Conservation (phyloP, 2,329 filamentous ascomycete genomes). For the Pezicula radicicola region DNA sequence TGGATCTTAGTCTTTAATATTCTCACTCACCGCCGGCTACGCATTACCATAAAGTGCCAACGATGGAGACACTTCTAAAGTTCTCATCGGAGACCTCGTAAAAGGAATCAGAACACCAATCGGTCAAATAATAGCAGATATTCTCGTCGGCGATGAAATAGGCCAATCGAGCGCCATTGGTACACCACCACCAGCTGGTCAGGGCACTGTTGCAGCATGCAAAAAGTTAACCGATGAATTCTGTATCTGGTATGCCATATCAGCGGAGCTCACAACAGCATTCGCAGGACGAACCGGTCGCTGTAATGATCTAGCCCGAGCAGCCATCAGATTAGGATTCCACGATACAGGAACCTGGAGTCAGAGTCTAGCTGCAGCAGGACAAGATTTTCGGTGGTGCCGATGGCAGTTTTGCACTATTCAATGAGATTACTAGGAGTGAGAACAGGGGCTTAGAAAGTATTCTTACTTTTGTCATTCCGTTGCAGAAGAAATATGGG, state of each 20-base stretch:
- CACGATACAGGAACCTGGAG: slow-evolving; percentile 44
- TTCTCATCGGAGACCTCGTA: not conserved
- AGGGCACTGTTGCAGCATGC: no score
- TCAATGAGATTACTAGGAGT: slow-evolving; percentile 31
- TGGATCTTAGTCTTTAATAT: no score
- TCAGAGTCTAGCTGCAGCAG: slow-evolving; percentile 23
- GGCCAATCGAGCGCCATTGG: not conserved
- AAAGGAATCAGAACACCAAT: not conserved
- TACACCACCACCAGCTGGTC: no score
- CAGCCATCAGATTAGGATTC: slow-evolving; percentile 42
- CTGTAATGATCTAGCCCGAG: not conserved
- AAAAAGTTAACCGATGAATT: not conserved
- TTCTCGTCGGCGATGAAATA: not conserved
- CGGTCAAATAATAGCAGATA: not conserved
- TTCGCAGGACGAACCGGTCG: not conserved
- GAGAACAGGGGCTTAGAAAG: slow-evolving; percentile 44
- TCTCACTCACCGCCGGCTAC: no score
- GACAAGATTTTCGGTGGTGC: slow-evolving; percentile 36
- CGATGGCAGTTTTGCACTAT: slow-evolving; percentile 43
- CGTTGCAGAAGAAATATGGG: slow-evolving; percentile 31
- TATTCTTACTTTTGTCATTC: slow-evolving; percentile 35
- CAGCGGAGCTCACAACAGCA: not conserved
- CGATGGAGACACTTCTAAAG: no score
- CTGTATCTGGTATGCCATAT: not conserved
- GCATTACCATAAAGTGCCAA: no score